phyloP scores from a whole-genome alignment of 345 rosid species.

The Eucalyptus virginea region DNA sequence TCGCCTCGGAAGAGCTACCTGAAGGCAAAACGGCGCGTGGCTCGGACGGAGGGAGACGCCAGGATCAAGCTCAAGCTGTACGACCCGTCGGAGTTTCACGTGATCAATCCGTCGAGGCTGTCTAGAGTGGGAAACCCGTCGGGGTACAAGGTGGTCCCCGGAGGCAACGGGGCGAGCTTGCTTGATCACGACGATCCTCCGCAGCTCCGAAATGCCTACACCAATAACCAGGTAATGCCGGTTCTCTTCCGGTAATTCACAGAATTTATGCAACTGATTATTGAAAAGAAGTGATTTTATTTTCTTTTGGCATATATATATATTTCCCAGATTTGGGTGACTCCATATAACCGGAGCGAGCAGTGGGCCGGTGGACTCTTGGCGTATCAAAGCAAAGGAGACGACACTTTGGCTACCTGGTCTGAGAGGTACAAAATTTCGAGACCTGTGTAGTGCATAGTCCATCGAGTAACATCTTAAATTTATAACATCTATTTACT shows the following conservation, averaged over 20 bases:
- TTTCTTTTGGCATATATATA: not conserved
- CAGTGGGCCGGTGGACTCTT: conserved; percentile 68
- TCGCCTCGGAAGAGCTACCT: conserved; percentile 60
- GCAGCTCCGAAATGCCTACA: conserved; percentile 53
- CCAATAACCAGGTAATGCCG: conserved; percentile 51
- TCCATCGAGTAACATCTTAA: not conserved
- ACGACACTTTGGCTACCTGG: conserved; percentile 69
- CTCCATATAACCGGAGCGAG: conserved; percentile 44
- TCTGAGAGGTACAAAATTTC: conserved; percentile 30
- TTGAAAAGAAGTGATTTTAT: not conserved
- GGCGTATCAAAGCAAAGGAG: conserved; percentile 47
- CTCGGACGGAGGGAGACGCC: conserved; percentile 61
- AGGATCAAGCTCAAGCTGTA: conserved; percentile 51
- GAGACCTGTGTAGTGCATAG: too few species aligned
- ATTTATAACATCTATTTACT: not conserved
- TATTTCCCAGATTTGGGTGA: conserved; percentile 28
- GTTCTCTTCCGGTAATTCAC: not conserved
- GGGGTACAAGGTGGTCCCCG: conserved; percentile 65
- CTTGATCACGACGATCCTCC: conserved; percentile 76
- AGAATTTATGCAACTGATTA: not conserved
- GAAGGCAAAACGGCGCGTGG: conserved; percentile 25
- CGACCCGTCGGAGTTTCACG: conserved; percentile 67
- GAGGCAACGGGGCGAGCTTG: conserved; percentile 58
- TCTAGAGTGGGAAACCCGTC: conserved; percentile 64
- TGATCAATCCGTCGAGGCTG: conserved; percentile 38